phyloP scores from a whole-genome alignment of 2,329 filamentous ascomycete genomes.

The Myriangium duriaei region DNA sequence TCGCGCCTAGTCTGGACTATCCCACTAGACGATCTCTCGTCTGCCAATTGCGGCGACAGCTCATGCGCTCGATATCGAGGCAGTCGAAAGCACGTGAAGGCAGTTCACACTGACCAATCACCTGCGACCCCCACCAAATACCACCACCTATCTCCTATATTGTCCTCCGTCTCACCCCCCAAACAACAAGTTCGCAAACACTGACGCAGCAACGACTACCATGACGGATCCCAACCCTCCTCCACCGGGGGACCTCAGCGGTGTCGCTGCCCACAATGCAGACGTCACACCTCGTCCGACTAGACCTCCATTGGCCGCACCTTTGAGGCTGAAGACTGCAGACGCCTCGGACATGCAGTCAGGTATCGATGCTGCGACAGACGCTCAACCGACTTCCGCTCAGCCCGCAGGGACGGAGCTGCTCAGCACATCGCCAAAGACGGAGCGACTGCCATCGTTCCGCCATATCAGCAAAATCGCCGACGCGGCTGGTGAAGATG shows the following conservation, averaged over 20 bases:
- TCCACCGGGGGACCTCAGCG: conserved; percentile 6
- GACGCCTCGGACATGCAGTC: conserved; percentile 1
- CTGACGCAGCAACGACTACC: not conserved
- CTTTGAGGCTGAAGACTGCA: conserved; percentile 7
- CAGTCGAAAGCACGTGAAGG: too few relatives aligned
- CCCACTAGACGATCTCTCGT: too few relatives aligned
- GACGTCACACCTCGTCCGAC: conserved; percentile 7
- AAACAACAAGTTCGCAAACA: too few relatives aligned
- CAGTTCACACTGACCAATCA: too few relatives aligned
- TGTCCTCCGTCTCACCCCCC: too few relatives aligned
- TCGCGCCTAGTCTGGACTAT: too few relatives aligned
- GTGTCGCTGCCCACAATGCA: conserved; percentile 3
- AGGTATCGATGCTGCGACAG: conserved; percentile 5
- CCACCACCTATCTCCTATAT: too few relatives aligned
- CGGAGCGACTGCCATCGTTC: conserved; percentile 21
- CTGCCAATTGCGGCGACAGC: too few relatives aligned
- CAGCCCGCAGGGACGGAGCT: conserved; percentile 14
- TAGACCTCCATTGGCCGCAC: conserved; percentile 2
- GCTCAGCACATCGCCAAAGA: conserved; percentile 13
- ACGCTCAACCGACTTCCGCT: conserved; percentile 18
- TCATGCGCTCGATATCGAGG: too few relatives aligned
- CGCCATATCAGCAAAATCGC: conserved; percentile 21
- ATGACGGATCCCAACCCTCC: conserved; percentile 6
- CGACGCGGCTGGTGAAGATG: conserved; percentile 17
- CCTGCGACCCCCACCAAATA: too few relatives aligned